A percentile compares a stretch with the other conserved stretches of the same genome.
Evolutionary conservation across 345 rosid species (phyloP).

Genomic region (Arabis hirsuta): DNA sequence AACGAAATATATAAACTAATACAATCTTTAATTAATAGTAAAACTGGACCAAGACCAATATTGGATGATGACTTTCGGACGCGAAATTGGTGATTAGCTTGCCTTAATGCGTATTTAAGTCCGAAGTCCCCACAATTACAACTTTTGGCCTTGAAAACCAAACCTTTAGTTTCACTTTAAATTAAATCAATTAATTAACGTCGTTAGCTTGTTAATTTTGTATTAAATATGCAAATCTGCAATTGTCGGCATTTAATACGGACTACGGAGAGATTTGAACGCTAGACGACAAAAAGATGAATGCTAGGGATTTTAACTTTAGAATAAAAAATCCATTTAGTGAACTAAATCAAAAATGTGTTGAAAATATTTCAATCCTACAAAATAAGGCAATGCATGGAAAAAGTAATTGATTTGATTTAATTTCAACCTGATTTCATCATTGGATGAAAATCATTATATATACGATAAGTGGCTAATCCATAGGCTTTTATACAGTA

Average conservation of each 20-base stretch:
- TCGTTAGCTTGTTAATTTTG: slow-evolving; percentile 17
- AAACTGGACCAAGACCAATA: slow-evolving; percentile 39
- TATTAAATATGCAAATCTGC: slow-evolving; percentile 31
- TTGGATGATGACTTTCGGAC: slow-evolving; percentile 46
- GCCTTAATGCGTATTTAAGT: slow-evolving; percentile 37
- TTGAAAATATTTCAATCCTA: neutral
- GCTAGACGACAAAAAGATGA: slow-evolving; percentile 39
- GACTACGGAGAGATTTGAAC: slow-evolving; percentile 41
- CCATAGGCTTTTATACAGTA: too few relatives aligned
- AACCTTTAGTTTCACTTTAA: slow-evolving; percentile 35
- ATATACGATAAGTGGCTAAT: too few relatives aligned
- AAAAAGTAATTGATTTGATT: neutral
- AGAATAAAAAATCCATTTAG: neutral
- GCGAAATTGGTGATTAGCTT: slow-evolving; percentile 38
- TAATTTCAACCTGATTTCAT: too few relatives aligned
- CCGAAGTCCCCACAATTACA: slow-evolving; percentile 47
- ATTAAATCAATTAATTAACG: slow-evolving; percentile 4
- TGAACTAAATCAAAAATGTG: neutral
- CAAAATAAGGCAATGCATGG: neutral
- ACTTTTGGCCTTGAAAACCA: slow-evolving; percentile 41
- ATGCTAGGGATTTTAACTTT: slow-evolving; percentile 17
- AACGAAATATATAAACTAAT: slow-evolving; percentile 21
- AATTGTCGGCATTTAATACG: slow-evolving; percentile 43
- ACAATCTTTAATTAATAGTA: slow-evolving; percentile 18
- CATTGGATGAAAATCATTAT: too few relatives aligned